phyloP scores from a whole-genome alignment of 1,284 basidiomycete species.

The Ceratobasidium sp. region DNA sequence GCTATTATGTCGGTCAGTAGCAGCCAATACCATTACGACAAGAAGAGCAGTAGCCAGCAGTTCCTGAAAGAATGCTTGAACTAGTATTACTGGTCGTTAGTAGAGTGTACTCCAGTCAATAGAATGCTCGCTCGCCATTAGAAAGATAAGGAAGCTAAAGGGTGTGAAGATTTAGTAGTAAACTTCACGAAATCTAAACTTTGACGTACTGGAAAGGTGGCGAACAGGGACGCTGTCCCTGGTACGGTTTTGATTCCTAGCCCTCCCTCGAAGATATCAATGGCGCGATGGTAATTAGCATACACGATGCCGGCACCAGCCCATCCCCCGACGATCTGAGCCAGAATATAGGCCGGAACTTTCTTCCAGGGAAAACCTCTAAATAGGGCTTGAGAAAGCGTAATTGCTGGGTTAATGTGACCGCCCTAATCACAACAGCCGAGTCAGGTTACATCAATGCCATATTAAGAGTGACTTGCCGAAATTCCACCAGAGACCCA shows the following conservation, averaged over 20 bases:
- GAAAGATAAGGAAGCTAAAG: slow-evolving; percentile 11
- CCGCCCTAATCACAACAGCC: slow-evolving; percentile 64
- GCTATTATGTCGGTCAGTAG: slow-evolving; percentile 11
- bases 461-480: not conserved
- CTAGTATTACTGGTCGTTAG: not conserved
- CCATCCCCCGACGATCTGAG: slow-evolving; percentile 79
- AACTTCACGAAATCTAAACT: not conserved
- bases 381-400: slow-evolving; percentile 74
- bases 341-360: slow-evolving; percentile 72
- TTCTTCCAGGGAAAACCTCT: slow-evolving; percentile 84
- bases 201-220: slow-evolving; percentile 74
- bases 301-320: slow-evolving; percentile 78
- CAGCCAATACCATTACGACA: slow-evolving; percentile 1
- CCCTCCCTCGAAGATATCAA: slow-evolving; percentile 77
- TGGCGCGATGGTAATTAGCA: slow-evolving; percentile 78
- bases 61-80: slow-evolving; percentile 3
- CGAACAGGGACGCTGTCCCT: slow-evolving; percentile 71
- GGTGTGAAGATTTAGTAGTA: not conserved
- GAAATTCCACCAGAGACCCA: slow-evolving; percentile 77
- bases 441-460: not conserved
- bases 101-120: not conserved
- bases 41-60: not conserved
- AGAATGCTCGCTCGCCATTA: not conserved
- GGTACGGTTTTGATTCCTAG: slow-evolving; percentile 67
- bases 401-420: slow-evolving; percentile 83